A percentile compares a stretch with the other conserved stretches of the same genome.
Evolutionary conservation across 1,139 yeast genomes (phyloP).

Genomic region (Magnusiomyces magnusii): DNA sequence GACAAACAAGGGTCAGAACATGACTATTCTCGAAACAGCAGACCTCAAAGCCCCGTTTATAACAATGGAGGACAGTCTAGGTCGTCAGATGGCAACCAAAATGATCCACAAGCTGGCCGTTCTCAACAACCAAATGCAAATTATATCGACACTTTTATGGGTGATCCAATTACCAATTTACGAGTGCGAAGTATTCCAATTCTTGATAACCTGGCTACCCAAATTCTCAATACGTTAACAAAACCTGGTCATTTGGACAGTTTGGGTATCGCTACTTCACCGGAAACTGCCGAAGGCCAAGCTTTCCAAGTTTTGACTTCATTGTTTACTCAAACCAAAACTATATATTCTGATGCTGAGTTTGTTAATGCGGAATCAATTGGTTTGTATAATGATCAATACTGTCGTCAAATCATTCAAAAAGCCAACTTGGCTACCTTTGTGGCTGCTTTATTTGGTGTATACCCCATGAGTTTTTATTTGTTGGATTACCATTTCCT

Average conservation of each 20-base stretch:
- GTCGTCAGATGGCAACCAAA: background rate
- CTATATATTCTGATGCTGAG: constrained; percentile 26
- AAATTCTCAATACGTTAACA: constrained; percentile 60
- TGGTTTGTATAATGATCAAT: constrained; percentile 16
- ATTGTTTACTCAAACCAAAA: constrained; percentile 53
- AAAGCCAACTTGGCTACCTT: constrained; percentile 86
- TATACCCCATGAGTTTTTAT: constrained; percentile 80
- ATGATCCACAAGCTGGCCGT: background rate
- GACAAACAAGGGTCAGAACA: background rate
- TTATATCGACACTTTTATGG: background rate
- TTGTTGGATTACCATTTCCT: constrained; percentile 76
- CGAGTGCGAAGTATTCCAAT: constrained; percentile 61
- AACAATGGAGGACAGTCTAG: background rate
- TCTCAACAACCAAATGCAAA: background rate
- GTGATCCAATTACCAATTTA: constrained; percentile 38
- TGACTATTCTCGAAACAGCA: background rate
- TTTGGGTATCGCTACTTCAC: constrained; percentile 61
- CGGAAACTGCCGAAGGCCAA: constrained; percentile 65
- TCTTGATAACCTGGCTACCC: constrained; percentile 67
- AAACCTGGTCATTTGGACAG: constrained; percentile 67
- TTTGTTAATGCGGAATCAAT: constrained; percentile 23
- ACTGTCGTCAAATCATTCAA: constrained; percentile 60
- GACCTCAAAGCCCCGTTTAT: background rate
- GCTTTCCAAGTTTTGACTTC: constrained; percentile 66
- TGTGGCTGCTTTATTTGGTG: constrained; percentile 73